phyloP scores from a whole-genome alignment of 2,329 filamentous ascomycete genomes.

The Fusarium staphyleae region DNA sequence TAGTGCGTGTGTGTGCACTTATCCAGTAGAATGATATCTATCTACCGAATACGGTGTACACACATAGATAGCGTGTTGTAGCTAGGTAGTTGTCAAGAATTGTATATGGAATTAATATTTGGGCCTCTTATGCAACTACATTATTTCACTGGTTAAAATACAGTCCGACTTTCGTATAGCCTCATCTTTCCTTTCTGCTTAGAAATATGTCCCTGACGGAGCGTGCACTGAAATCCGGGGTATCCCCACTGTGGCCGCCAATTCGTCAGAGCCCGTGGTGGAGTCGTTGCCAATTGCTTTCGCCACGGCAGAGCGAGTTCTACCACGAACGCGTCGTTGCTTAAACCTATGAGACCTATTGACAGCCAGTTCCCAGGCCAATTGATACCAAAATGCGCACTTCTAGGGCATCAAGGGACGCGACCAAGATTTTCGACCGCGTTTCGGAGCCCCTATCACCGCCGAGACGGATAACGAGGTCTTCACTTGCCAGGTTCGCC shows the following conservation, averaged over 20 bases:
- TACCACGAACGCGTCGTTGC: slow-evolving; percentile 14
- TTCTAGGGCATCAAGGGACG: slow-evolving; percentile 65
- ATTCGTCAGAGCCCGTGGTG: slow-evolving; percentile 22
- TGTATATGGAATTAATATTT: too few relatives aligned
- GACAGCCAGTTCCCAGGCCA: slow-evolving; percentile 3
- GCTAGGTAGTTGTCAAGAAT: too few relatives aligned
- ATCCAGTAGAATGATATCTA: too few relatives aligned
- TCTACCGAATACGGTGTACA: too few relatives aligned
- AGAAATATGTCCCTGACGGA: slow-evolving; percentile 4
- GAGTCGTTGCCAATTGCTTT: slow-evolving; percentile 20
- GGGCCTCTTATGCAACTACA: too few relatives aligned
- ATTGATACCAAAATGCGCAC: slow-evolving; percentile 56
- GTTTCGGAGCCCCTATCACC: slow-evolving; percentile 38
- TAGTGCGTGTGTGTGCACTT: too few relatives aligned
- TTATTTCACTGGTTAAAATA: too few relatives aligned
- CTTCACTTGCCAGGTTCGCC: slow-evolving; percentile 57
- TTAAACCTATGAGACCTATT: background rate
- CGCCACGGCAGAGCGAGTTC: slow-evolving; percentile 16
- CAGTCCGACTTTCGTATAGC: too few relatives aligned
- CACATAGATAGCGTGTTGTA: too few relatives aligned
- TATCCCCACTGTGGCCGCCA: slow-evolving; percentile 12
- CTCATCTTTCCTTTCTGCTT: background rate
- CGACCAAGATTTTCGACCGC: slow-evolving; percentile 60
- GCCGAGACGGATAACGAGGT: slow-evolving; percentile 57
- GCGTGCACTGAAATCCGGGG: slow-evolving; percentile 22